Conservation (phyloP, 768 basidiomycete genomes). For the Naganishia friedmannii region DNA sequence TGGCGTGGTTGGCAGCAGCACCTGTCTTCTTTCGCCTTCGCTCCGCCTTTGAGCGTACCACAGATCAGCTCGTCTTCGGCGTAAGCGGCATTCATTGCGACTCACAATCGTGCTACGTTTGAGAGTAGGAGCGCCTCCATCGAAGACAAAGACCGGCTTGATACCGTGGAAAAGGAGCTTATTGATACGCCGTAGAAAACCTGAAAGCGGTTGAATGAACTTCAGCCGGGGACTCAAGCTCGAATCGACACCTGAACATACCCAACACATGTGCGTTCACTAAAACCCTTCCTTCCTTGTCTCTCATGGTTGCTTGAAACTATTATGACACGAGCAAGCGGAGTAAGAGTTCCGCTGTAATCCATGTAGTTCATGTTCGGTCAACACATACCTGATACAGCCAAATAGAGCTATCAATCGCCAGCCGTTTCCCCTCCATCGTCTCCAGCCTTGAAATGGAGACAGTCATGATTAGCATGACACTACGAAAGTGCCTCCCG, state of each 20-base stretch:
- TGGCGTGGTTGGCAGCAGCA: constrained; percentile 77
- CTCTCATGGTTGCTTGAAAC: constrained; percentile 98
- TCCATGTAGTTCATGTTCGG: neutral
- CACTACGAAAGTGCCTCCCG: no score
- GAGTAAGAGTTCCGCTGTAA: neutral
- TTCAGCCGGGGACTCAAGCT: neutral
- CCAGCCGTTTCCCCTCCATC: constrained; percentile 88
- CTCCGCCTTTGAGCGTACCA: constrained; percentile 61
- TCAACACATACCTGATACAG: constrained; percentile 69
- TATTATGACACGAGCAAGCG: constrained; percentile 21
- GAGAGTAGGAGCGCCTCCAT: constrained; percentile 87
- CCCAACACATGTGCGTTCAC: constrained; percentile 93
- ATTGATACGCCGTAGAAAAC: constrained; percentile 66
- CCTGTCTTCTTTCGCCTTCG: constrained; percentile 87
- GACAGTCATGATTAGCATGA: neutral
- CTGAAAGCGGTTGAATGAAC: constrained; percentile 27
- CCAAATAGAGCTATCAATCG: constrained; percentile 99
- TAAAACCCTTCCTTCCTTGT: constrained; percentile 85
- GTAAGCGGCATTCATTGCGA: constrained; percentile 25
- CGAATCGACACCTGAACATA: constrained; percentile 43
- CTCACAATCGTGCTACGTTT: constrained; percentile 85
- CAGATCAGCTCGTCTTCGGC: constrained; percentile 27
- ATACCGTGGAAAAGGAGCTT: constrained; percentile 96
- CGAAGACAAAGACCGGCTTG: constrained; percentile 97
- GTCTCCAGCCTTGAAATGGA: constrained; percentile 72